These are phyloP conservation scores for Eutrema heterophyllum DNA, from an alignment of 345 rosid genomes.

Conservation along the genomic window DNA sequence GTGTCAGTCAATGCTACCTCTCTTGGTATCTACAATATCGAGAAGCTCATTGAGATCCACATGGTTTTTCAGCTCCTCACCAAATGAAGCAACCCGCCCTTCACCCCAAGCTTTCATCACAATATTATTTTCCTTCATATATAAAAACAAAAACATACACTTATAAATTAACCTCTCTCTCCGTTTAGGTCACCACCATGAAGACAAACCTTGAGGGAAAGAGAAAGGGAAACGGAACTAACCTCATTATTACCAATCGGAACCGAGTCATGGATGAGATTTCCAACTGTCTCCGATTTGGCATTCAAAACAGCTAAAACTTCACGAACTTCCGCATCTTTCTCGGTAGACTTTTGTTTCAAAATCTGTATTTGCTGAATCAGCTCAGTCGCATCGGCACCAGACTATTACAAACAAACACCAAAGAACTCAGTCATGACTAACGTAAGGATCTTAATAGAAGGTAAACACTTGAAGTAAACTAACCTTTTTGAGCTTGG, in stretches of 20 bases:
- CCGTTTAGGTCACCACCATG: not conserved
- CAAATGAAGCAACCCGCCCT: constrained; percentile 40
- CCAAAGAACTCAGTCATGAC: no score
- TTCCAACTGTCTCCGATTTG: constrained; percentile 59
- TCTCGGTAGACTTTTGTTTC: constrained; percentile 41
- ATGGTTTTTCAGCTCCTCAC: constrained; percentile 59
- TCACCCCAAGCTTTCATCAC: constrained; percentile 59
- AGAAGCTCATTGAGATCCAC: constrained; percentile 88
- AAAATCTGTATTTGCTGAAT: constrained; percentile 47
- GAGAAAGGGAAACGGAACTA: not conserved
- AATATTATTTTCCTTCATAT: constrained; percentile 52
- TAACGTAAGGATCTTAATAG: no score
- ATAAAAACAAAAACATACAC: constrained; percentile 13
- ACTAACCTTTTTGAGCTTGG: constrained; percentile 63
- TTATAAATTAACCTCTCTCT: not conserved
- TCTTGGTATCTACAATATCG: constrained; percentile 68
- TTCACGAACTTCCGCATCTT: constrained; percentile 59
- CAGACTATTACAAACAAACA: not conserved
- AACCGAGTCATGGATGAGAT: constrained; percentile 86
- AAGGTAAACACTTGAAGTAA: not conserved
- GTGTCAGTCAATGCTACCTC: constrained; percentile 38
- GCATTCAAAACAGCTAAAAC: constrained; percentile 47
- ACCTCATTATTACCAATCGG: constrained; percentile 76
- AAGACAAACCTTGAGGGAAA: not conserved
- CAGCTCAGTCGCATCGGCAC: constrained; percentile 28